Percentiles rank a stretch among this genome's conserved stretches.
Conservation (phyloP, 1,284 basidiomycete species). For the Papiliotrema flavescens region DNA sequence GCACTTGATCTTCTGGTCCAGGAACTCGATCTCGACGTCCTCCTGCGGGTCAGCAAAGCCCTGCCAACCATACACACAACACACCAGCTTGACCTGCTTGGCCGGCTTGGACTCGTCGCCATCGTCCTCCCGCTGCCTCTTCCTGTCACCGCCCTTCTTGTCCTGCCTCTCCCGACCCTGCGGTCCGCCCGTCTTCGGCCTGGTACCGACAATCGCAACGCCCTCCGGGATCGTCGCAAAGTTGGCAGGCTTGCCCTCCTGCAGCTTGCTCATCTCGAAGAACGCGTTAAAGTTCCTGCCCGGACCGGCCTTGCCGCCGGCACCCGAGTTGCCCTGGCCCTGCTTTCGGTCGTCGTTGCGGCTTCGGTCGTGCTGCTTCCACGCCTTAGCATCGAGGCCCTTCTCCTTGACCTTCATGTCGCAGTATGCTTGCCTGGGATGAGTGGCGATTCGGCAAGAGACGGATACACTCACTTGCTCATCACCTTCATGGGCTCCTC, state of each 20-base stretch:
- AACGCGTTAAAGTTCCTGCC: slow-evolving; percentile 76
- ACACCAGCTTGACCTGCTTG: slow-evolving; percentile 54
- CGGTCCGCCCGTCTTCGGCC: slow-evolving; percentile 1
- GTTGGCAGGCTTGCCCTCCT: slow-evolving; percentile 33
- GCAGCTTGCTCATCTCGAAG: slow-evolving; percentile 64
- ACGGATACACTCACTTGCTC: slow-evolving; percentile 64
- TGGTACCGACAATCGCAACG: slow-evolving; percentile 38
- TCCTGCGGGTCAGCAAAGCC: background rate
- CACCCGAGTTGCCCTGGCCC: slow-evolving; percentile 2
- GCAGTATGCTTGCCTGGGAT: slow-evolving; percentile 74
- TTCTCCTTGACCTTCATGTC: slow-evolving; percentile 98
- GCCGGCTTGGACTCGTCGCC: slow-evolving; percentile 36
- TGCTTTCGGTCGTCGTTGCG: slow-evolving; percentile 2
- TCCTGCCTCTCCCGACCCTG: background rate
- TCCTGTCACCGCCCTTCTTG: slow-evolving; percentile 24
- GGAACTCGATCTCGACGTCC: slow-evolving; percentile 52
- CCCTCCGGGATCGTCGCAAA: slow-evolving; percentile 40
- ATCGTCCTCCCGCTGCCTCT: slow-evolving; percentile 45
- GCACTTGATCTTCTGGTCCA: slow-evolving; percentile 62
- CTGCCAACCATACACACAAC: slow-evolving; percentile 44
- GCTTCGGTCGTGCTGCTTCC: slow-evolving; percentile 3
- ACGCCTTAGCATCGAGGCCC: slow-evolving; percentile 55
- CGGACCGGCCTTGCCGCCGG: slow-evolving; percentile 40
- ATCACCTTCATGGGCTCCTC: slow-evolving; percentile 68
- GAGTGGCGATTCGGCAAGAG: background rate